These are phyloP conservation scores for Pestalotiopsis sp. DNA, from an alignment of 2,329 filamentous ascomycete species.

Conservation along the genomic window DNA sequence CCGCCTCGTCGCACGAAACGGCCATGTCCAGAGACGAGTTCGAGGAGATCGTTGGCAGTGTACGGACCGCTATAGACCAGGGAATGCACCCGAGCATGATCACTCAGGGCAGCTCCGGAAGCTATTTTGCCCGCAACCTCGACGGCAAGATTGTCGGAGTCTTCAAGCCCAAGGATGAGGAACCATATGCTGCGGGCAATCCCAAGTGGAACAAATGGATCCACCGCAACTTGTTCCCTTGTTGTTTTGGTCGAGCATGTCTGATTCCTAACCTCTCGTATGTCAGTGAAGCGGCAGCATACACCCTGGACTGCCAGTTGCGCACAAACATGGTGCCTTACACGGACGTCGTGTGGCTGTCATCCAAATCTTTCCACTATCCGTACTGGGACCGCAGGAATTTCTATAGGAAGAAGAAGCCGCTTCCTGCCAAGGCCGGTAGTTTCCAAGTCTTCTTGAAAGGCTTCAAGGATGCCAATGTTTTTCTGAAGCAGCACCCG, in stretches of 20 bases:
- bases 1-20: conserved; percentile 53
- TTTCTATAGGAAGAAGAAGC: conserved; percentile 84
- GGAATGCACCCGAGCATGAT: conserved; percentile 95
- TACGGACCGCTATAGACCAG: conserved; percentile 85
- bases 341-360: conserved; percentile 90
- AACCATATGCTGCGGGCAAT: conserved; percentile 94
- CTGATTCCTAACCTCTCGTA: conserved; percentile 98
- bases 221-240: conserved; percentile 94
- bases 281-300: conserved; percentile 95
- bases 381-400: conserved; percentile 94
- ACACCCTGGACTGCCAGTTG: conserved; percentile 88
- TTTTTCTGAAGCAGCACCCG: conserved; percentile 91
- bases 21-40: conserved; percentile 81
- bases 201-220: conserved; percentile 99
- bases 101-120: conserved; percentile 93
- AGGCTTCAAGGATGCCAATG: conserved; percentile 94
- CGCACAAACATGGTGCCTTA: conserved; percentile 93
- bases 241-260: conserved; percentile 93
- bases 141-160: conserved; percentile 95
- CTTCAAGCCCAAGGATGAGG: conserved; percentile 99
- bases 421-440: conserved; percentile 85
- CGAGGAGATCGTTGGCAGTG: conserved; percentile 85
- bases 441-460: conserved; percentile 98
- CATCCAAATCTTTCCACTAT: conserved; percentile 97
- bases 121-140: conserved; percentile 92